Percentiles rank a stretch among this genome's conserved stretches.
Conservation (phyloP, 2,329 filamentous ascomycete species). For the Cordyceps sp. region DNA sequence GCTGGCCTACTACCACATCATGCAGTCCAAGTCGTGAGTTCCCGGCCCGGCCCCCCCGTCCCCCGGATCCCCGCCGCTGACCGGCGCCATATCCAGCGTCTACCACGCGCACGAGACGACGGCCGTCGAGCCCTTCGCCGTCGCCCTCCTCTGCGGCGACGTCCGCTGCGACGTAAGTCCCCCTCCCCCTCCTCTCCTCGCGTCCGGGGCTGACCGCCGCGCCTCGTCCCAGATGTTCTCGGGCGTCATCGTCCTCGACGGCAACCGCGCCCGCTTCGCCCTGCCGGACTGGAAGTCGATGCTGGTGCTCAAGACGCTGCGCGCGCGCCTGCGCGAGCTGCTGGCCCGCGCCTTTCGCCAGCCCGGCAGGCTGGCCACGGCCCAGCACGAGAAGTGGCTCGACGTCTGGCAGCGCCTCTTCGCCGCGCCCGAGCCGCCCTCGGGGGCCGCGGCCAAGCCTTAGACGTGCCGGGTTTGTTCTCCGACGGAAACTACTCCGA, state of each 20-base stretch:
- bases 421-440: slow-evolving; percentile 11
- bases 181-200: neutral
- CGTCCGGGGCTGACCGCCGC: neutral
- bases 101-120: slow-evolving; percentile 87
- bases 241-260: slow-evolving; percentile 73
- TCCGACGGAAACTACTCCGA: slow-evolving; percentile 2
- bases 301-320: slow-evolving; percentile 72
- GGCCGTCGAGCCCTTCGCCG: slow-evolving; percentile 62
- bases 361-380: slow-evolving; percentile 43
- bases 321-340: slow-evolving; percentile 58
- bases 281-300: slow-evolving; percentile 80
- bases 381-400: slow-evolving; percentile 57
- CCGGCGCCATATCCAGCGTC: slow-evolving; percentile 21
- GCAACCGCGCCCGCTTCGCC: slow-evolving; percentile 70
- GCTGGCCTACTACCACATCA: slow-evolving; percentile 93
- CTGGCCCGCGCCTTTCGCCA: slow-evolving; percentile 54
- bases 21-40: slow-evolving; percentile 68
- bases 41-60: too few relatives aligned
- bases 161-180: slow-evolving; percentile 60
- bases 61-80: neutral
- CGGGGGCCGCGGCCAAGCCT: neutral
- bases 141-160: slow-evolving; percentile 76
- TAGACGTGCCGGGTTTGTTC: neutral
- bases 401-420: slow-evolving; percentile 61
- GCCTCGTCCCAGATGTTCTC: slow-evolving; percentile 52